Evolutionary conservation across 352 stramenopile species (phyloP), one percentile per base, ranked within the genome.

Genomic region (Globisporangium mamillatum): DNA sequence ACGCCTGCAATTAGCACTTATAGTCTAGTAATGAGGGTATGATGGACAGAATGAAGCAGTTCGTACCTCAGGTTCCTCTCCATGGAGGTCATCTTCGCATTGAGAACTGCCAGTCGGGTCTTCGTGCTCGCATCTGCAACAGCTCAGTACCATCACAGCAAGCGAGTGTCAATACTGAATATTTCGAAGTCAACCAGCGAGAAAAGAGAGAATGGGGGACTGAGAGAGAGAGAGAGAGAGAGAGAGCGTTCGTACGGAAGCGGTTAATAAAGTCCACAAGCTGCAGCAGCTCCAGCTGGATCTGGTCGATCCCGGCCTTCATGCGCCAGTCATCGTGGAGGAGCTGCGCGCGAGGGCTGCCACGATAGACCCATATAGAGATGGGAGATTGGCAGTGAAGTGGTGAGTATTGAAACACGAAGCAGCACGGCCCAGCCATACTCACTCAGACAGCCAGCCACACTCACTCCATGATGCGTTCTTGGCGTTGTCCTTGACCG

Each of bases 191-290:
- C 46, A 62, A 27, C 14, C 18, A 9, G 8, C 18, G 14, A 46
- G 14, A 52, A 46, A 60, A 34, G 8, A 59, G 22, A 16, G 4
- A 7, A n/a, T 9, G 4, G 4, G 7, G 7, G 32, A 36, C 32
- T 36, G 32, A 60, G 41, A 53, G 22, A 12, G 10, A 41, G 44
- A n/a, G n/a, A n/a, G n/a, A n/a, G n/a, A 9, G 9, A 59, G 1
- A 2, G 18, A 18, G 18, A n/a, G 20, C 1, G 1, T 36, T 7
- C 78, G 67, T 75, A 89, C 80, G 76, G 67, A 91, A 89, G 56
- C 70, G 73, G 64, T 89, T 89, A 67, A 91, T 75, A 64, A 81
- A 84, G 55, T 89, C 79, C 44, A 89, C 77, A 24, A 91, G 67
- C 48, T 88, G 73, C 20, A 87, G 66, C 55, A 91, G 70, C 60